Evolutionary conservation across 257 asterid species (phyloP), one percentile per base, ranked within the genome.

Genomic region (Haberlea rhodopensis): DNA sequence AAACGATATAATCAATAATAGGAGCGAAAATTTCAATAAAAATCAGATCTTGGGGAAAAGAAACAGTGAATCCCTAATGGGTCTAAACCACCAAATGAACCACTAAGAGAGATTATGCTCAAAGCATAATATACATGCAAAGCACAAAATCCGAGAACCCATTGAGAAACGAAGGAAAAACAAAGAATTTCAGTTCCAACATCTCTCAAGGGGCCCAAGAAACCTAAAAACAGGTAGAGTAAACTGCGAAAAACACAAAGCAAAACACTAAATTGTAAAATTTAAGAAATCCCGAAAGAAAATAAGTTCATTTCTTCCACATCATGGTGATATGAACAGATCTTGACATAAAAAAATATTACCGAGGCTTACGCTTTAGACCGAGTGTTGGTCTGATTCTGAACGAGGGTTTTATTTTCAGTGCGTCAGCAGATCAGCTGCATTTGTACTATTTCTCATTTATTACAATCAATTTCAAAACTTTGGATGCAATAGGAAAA

Each of bases 41-140:
- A 68, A 45, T 27, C 59, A 62, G 22, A 63, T 60, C 43, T 64
- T 60, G 51, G 53, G 3, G 21, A 28, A 67, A 70, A 64, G 74
- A 20, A 75, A 75, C 67, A 71, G 53, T 52, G 32, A 75, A 82
- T 43, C 51, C 80, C 84, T 81, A 65, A 79, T 76, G 65, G 19
- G 27, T 5, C 48, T 37, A 37, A 32, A 63, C 65, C 70, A 64
- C 60, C 7, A 31, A 15, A 59, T 54, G 53, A 11, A 63, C 8
- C 45, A 34, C 3, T 59, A 27, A 27, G 4, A 23, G 7, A 59
- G 28, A 22, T 5, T 10, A 27, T n/a, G 5, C 37, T 37, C 28
- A n/a, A 40, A 10, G 53, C 19, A 21, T 15, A 66, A 23, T 26
- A 64, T 48, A 45, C 72, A 69, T 53, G 72, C 79, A 64, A 49